These are phyloP conservation scores for Agrostemma githago DNA, from an alignment of 148 eudicot species.

Conservation along the genomic window DNA sequence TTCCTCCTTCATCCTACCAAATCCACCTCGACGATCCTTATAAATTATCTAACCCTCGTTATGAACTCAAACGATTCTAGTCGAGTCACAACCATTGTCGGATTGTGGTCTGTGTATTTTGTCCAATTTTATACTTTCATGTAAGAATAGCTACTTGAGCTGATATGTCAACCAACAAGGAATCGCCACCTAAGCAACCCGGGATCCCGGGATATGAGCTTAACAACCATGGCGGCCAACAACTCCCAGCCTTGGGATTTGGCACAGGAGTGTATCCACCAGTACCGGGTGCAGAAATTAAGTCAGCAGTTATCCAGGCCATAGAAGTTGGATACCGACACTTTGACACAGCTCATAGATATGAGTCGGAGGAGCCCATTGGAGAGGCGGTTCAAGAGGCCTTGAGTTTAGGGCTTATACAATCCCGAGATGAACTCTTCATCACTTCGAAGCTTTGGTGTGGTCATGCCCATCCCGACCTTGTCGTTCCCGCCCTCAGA, in stretches of 20 bases:
- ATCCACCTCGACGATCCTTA: not conserved
- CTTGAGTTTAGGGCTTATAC: constrained; percentile 13
- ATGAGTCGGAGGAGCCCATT: constrained; percentile 23
- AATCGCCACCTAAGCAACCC: not conserved
- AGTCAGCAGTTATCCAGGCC: constrained; percentile 15
- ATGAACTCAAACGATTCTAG: not conserved
- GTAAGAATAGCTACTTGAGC: not conserved
- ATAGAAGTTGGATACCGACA: constrained; percentile 24
- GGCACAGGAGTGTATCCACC: constrained; percentile 26
- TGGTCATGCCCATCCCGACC: constrained; percentile 19
- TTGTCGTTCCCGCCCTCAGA: constrained; percentile 17
- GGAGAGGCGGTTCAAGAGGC: constrained; percentile 30
- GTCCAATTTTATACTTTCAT: too few relatives aligned
- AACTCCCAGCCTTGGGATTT: constrained; percentile 23
- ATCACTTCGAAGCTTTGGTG: constrained; percentile 33
- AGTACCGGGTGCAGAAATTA: constrained; percentile 4
- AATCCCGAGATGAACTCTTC: constrained; percentile 26
- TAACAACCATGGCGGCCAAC: constrained; percentile 12
- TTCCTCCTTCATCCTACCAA: not conserved
- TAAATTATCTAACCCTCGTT: not conserved
- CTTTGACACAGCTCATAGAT: constrained; percentile 28
- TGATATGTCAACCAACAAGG: constrained; percentile 2
- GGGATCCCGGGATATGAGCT: constrained; percentile 11
- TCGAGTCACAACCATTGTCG: too few relatives aligned
- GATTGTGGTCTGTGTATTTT: too few relatives aligned